Base-by-base conservation (phyloP, 768 basidiomycete genomes). In the Leccinum barrowsii region DNA sequence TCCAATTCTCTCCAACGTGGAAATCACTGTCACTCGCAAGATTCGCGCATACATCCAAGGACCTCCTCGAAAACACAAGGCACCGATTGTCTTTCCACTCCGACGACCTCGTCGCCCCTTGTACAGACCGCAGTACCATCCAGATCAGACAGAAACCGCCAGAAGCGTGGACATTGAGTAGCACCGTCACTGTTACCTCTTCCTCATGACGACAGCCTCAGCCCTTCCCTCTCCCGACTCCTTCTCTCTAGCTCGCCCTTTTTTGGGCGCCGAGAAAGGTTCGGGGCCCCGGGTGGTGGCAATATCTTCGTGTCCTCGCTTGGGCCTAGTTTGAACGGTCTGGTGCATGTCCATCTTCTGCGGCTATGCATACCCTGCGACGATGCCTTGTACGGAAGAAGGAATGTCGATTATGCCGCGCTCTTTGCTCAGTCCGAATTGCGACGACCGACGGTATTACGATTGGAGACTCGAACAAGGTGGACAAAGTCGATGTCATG, bases 231-330 rank as follows among this genome's bases (percentile, higher is more conserved):
- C 7, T 30, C 13, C n/a, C 24, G n/a, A 50, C 17, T 3, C 56
- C 53, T 55, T 50, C 10, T 62, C 63, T 65, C 56, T 35, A 65
- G 64, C n/a, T 42, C 54, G 63, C 59, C 64, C 53, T 57, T 47
- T 40, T 49, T 34, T 55, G 56, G 63, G 63, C 56, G 54, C 59
- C 8, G 63, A 62, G 59, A 34, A 19, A 47, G 54, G 59, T 58
- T 11, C 13, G 12, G 11, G 50, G 63, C 11, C 4, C 11, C 40
- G 42, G 35, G 54, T 53, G 54, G 56, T 52, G 56, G 59, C 19
- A 12, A 49, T 2, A 7, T 13, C 4, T 10, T 2, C 13, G 4
- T 32, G 37, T 56, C 54, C 24, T 35, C n/a, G 3, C 26, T 35
- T n/a, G 2, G 49, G 44, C 49, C 22, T 54, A 5, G 10, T 60